phyloP scores from a whole-genome alignment of 1,139 yeast genomes.

The Nadsonia starkeyi-henricii region DNA sequence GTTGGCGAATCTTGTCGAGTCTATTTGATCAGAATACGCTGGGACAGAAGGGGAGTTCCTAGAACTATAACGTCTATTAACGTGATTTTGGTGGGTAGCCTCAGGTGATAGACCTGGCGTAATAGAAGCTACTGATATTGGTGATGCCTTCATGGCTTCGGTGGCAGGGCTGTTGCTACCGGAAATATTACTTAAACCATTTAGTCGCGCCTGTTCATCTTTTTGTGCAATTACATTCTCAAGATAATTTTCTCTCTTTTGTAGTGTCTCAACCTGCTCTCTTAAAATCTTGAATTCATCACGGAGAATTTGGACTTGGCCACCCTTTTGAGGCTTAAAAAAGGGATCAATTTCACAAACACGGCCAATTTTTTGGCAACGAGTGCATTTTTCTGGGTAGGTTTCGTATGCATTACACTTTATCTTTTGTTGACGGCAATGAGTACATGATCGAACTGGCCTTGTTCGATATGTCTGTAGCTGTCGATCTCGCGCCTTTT shows the following conservation, averaged over 20 bases:
- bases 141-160: not conserved
- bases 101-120: not conserved
- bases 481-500: not conserved
- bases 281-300: conserved; percentile 76
- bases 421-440: conserved; percentile 89
- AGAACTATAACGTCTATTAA: not conserved
- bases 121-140: not conserved
- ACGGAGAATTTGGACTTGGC: conserved; percentile 70
- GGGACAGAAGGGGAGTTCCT: not conserved
- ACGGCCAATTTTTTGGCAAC: conserved; percentile 70
- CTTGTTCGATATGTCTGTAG: conserved; percentile 22
- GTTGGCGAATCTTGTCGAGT: not conserved
- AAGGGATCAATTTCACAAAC: conserved; percentile 85
- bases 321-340: conserved; percentile 82
- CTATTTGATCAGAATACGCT: not conserved
- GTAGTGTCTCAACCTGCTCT: conserved; percentile 60
- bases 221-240: conserved; percentile 14
- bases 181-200: not conserved
- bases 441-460: conserved; percentile 87
- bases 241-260: conserved; percentile 34
- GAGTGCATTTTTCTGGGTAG: conserved; percentile 63
- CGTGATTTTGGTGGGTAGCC: not conserved
- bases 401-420: conserved; percentile 83
- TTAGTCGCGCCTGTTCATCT: not conserved
- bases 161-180: not conserved